Base-by-base conservation (phyloP, 2,329 filamentous ascomycete species). In the Spiromastix sp. region DNA sequence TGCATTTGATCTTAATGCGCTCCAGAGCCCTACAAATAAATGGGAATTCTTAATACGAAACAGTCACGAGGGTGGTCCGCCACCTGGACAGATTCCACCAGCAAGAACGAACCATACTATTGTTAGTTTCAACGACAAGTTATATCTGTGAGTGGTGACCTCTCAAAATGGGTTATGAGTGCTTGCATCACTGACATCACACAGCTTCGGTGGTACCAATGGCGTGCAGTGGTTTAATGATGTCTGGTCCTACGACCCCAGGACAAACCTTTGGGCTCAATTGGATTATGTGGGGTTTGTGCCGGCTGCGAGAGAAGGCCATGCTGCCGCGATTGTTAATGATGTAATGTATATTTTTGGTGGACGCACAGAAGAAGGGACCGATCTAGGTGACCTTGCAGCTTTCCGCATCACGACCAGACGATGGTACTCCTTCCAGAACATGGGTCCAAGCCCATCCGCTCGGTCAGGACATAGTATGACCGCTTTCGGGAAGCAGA, bases 341-440 rank as follows among this genome's bases (percentile, higher is more conserved):
- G 91, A 98, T 55, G 91, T 95, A 40, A 98, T 98, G 93, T 98
- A 98, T 64, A 79, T 98, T 42, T 98, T 98, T 57, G 93, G 93
- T 48, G 91, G 91, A 29, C 81, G 91, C 40, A 95, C 86, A 0
- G 85, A 95, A 53, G 87, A 96, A 48, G 91, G 91, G 1, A 76
- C 79, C 18, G 91, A 98, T 55, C 67, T 98, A 3, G 91, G 89
- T 21, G 91, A 98, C 58, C 70, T 98, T 28, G 89, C 91, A 2
- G 91, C 91, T 7, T 85, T 85, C 59, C 71, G 78, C 32, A 84
- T 84, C 48, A 77, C 81, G 1, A 86, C 86, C 8, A 79, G 85
- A 45, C 77, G 91, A 40, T 98, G 91, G 91, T 98, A 96, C 58
- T 98, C 91, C 22, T 98, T 98, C 61, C 91, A 98, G 54, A 98